These are phyloP conservation scores for Cryptosporidium ryanae DNA, from an alignment of 169 alveolate species.

Conservation along the genomic window DNA sequence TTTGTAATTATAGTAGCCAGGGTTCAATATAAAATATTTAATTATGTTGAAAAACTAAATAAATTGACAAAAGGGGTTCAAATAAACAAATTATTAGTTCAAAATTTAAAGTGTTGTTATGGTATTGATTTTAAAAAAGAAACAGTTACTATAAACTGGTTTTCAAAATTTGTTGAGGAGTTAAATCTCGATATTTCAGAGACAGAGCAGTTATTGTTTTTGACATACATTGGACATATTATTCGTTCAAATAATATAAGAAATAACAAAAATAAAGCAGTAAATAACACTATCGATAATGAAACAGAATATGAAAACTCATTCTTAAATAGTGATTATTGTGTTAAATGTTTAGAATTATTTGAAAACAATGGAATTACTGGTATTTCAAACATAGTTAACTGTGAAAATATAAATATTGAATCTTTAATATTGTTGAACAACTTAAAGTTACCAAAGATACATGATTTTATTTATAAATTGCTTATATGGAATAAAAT, in stretches of 20 bases:
- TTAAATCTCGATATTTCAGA: constrained; percentile 49
- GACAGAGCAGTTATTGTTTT: constrained; percentile 11
- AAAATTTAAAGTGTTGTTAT: constrained; percentile 21
- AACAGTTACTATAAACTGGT: constrained; percentile 29
- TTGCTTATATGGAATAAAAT: constrained; percentile 38
- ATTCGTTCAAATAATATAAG: background rate
- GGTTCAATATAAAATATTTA: constrained; percentile 30
- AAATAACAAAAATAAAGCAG: background rate
- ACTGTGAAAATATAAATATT: background rate
- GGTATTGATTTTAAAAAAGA: background rate
- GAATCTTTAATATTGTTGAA: background rate
- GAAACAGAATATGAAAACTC: constrained; percentile 34
- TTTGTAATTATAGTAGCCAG: constrained; percentile 49
- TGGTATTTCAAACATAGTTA: background rate
- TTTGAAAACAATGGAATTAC: background rate
- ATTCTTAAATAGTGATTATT: background rate
- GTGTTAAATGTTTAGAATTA: background rate
- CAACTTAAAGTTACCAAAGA: constrained; percentile 9
- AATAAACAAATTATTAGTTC: background rate
- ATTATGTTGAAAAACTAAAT: background rate
- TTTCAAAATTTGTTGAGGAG: constrained; percentile 34
- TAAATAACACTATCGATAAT: background rate
- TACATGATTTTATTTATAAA: constrained; percentile 35
- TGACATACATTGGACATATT: constrained; percentile 35
- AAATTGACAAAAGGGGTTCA: background rate